Evolutionary conservation across 169 alveolate genomes (phyloP).

Genomic region (Plasmodium billcollinsi): DNA sequence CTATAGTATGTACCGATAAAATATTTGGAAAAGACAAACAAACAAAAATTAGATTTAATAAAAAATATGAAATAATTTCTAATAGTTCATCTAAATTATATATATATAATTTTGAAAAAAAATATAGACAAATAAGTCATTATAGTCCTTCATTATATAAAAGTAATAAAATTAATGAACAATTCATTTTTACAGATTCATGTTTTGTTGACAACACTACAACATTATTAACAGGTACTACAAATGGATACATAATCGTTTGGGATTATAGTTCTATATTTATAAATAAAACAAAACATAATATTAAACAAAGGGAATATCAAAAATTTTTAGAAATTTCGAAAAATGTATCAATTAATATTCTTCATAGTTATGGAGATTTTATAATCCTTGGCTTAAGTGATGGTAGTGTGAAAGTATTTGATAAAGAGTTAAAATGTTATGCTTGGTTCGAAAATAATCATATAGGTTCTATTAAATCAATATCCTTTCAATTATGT

Average conservation of each 20-base stretch:
- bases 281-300: constrained; percentile 63
- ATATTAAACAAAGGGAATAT: constrained; percentile 74
- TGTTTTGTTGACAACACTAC: constrained; percentile 72
- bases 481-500: constrained; percentile 47
- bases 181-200: constrained; percentile 68
- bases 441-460: constrained; percentile 77
- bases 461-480: constrained; percentile 60
- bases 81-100: constrained; percentile 68
- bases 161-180: constrained; percentile 68
- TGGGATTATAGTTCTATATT: constrained; percentile 77
- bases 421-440: constrained; percentile 71
- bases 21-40: constrained; percentile 63
- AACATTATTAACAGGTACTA: constrained; percentile 64
- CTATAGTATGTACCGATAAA: constrained; percentile 57
- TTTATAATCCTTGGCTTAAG: constrained; percentile 48
- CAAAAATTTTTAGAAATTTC: constrained; percentile 69
- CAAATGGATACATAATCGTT: constrained; percentile 49
- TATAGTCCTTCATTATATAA: constrained; percentile 77
- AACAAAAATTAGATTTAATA: constrained; percentile 64
- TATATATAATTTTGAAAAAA: constrained; percentile 64
- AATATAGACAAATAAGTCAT: constrained; percentile 50
- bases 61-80: constrained; percentile 59
- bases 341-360: constrained; percentile 58
- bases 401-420: constrained; percentile 69
- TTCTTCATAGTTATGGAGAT: constrained; percentile 65